Conservation (phyloP, 768 basidiomycete genomes). For the Symmetrospora coprosmae region DNA sequence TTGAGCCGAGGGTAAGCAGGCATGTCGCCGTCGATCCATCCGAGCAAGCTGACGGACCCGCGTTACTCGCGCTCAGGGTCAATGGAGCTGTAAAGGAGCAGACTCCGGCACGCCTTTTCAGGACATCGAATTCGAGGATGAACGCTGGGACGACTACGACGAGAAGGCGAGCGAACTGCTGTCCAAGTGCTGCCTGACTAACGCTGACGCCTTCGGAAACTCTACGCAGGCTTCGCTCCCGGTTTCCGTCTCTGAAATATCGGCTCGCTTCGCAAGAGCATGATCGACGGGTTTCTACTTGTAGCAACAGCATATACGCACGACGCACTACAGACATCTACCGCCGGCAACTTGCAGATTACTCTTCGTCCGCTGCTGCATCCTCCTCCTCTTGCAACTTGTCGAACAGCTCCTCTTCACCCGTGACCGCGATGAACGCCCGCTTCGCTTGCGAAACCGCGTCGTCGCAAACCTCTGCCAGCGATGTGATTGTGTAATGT, state of each 20-base stretch:
- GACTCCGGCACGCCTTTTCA: constrained; percentile 48
- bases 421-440: neutral
- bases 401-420: neutral
- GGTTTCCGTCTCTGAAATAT: constrained; percentile 11
- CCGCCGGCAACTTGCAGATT: too few species aligned
- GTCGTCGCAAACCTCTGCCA: constrained; percentile 10
- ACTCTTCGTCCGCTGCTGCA: neutral
- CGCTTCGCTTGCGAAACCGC: neutral
- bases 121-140: constrained; percentile 46
- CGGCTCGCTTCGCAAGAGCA: neutral
- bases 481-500: neutral
- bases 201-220: neutral
- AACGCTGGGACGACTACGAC: constrained; percentile 77
- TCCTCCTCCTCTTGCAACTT: neutral
- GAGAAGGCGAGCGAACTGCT: constrained; percentile 52
- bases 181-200: neutral
- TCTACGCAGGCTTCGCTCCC: constrained; percentile 2
- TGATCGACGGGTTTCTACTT: neutral
- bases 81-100: constrained; percentile 59
- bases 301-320: too few species aligned
- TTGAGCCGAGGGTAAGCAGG: constrained; percentile 58
- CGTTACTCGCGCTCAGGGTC: constrained; percentile 56
- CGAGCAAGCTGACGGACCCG: too few species aligned
- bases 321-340: too few species aligned
- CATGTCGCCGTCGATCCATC: too few species aligned